Evolutionary conservation across 73 alveolate genomes (phyloP), one percentile per base, ranked within the genome.

Genomic region (Paramecium pentaurelia): DNA sequence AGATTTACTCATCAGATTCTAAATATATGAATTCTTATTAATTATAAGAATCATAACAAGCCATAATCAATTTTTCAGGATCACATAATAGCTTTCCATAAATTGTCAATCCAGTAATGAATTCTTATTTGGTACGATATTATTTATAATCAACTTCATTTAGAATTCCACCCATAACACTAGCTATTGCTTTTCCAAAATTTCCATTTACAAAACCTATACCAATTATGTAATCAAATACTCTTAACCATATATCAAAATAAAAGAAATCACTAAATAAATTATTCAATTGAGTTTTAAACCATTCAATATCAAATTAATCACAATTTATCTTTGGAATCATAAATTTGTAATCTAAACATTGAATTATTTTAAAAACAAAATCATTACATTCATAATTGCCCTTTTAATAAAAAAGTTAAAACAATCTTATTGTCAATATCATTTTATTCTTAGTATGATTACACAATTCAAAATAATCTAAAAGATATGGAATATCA

Each of bases 171-270:
- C 77, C 91, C 45, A 80, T 25, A 8, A 49, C 44, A 49, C 91
- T 49, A 8, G 51, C 75, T 80, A 80, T 25, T 45, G 71, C 75
- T 36, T 80, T 80, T 2, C 22, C 16, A 3, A 32, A 22, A 38
- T 80, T 18, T 25, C 58, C 75, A 64, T 27, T n/a, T 3, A 45
- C 51, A 45, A 14, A 49, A 2, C 91, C 91, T 4, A 42, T 45
- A 0, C 75, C 47, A 12, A 73, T 38, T 36, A 73, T 18, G 14
- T 80, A 80, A 80, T 80, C 91, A 25, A 80, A 40, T 27, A 80
- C 77, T 80, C 91, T 80, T 25, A 80, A 47, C 91, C 91, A 80
- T 12, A 42, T 64, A 80, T 80, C 91, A 80, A 45, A 47, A 80
- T 80, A 80, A 47, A 80, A 80, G 58, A 45, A 80, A 45, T 80